phyloP scores from a whole-genome alignment of 805 yeast genomes.

The Spathaspora arborariae region DNA sequence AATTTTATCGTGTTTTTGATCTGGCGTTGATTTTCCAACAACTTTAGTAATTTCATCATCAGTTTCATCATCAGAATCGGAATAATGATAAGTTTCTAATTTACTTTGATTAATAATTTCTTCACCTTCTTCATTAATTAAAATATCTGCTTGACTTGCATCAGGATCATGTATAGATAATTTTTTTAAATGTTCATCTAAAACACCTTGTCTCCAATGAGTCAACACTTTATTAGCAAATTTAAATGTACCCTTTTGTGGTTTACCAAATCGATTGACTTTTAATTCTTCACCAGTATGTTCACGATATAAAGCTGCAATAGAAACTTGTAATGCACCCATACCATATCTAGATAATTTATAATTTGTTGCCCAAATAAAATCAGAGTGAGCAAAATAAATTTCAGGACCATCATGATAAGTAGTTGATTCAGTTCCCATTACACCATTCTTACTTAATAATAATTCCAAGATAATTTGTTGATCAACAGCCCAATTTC shows the following conservation, averaged over 20 bases:
- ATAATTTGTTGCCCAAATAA: constrained; percentile 90
- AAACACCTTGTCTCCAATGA: constrained; percentile 73
- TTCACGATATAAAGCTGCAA: constrained; percentile 79
- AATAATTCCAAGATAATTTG: constrained; percentile 82
- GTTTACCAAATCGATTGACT: constrained; percentile 85
- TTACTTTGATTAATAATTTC: constrained; percentile 41
- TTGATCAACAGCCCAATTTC: constrained; percentile 92
- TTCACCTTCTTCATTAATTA: constrained; percentile 42
- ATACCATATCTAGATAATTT: constrained; percentile 81
- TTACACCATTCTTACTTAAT: constrained; percentile 69
- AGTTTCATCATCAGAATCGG: constrained; percentile 21
- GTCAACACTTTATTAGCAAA: constrained; percentile 76
- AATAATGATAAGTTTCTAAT: constrained; percentile 31
- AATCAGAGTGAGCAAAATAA: constrained; percentile 88
- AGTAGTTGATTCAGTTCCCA: constrained; percentile 76
- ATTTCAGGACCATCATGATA: constrained; percentile 77
- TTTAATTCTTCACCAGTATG: constrained; percentile 79
- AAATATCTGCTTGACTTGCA: constrained; percentile 39
- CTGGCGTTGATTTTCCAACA: constrained; percentile 28
- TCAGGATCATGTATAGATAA: constrained; percentile 40
- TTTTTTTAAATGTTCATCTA: constrained; percentile 68
- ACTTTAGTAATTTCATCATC: constrained; percentile 23
- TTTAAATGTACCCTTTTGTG: constrained; percentile 81
- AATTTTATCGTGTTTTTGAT: constrained; percentile 39
- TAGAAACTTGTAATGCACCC: constrained; percentile 90